A percentile compares a stretch with the other conserved stretches of the same genome.
Conservation (phyloP, 176 grass and related monocot species). For the Oryza coarctata region DNA sequence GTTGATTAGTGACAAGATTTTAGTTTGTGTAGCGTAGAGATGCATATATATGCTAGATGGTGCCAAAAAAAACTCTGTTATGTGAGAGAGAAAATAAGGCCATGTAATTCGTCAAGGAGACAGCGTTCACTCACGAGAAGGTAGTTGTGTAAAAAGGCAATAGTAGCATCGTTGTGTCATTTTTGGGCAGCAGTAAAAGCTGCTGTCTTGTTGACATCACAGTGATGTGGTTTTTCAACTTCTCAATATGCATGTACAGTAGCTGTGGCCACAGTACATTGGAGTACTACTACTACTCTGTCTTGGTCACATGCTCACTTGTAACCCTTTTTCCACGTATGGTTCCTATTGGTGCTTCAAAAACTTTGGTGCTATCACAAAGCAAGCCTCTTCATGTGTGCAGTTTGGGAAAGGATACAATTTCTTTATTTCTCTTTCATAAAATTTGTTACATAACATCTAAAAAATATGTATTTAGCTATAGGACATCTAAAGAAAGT, state of each 20-base stretch:
- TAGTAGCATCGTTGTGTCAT: neutral
- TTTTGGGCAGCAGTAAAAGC: conserved; percentile 10
- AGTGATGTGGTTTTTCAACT: neutral
- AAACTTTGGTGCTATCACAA: neutral
- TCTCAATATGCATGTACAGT: conserved; percentile 1
- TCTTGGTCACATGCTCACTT: conserved; percentile 28
- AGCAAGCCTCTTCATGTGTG: neutral
- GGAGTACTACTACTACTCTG: neutral
- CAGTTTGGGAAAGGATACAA: neutral
- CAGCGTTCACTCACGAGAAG: neutral
- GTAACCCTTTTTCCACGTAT: neutral
- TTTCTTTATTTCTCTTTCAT: neutral
- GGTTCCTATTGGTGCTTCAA: neutral
- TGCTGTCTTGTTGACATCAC: conserved; percentile 24
- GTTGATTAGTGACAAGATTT: neutral
- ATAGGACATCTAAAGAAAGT: too few relatives aligned
- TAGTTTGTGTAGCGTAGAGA: neutral
- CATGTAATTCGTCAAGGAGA: neutral
- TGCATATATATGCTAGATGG: neutral
- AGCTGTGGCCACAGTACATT: neutral
- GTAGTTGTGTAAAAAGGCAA: neutral
- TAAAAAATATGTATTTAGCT: too few relatives aligned
- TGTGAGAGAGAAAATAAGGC: neutral
- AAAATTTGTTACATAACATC: too few relatives aligned
- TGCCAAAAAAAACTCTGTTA: neutral